phyloP scores from a whole-genome alignment of 1,284 basidiomycete genomes.

The Microbotryum intermedium region DNA sequence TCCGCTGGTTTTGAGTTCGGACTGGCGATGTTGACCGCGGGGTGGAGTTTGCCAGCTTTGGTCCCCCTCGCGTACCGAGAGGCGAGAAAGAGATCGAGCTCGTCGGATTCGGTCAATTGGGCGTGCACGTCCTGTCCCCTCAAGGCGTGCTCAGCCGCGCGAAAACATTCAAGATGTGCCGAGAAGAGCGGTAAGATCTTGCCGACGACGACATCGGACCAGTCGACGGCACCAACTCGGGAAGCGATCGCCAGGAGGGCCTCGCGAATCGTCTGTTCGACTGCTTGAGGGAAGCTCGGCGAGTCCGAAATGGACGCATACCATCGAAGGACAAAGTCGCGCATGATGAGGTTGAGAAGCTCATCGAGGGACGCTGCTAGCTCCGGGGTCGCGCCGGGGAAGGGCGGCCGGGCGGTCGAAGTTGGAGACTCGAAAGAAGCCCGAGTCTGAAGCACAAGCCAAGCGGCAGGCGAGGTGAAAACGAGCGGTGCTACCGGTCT shows the following conservation, averaged over 20 bases:
- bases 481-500: slow-evolving; percentile 6
- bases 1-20: slow-evolving; percentile 81
- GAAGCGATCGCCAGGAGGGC: slow-evolving; percentile 53
- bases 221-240: slow-evolving; percentile 56
- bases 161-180: slow-evolving; percentile 77
- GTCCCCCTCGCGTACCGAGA: slow-evolving; percentile 53
- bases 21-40: slow-evolving; percentile 71
- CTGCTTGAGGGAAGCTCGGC: slow-evolving; percentile 74
- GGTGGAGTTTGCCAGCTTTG: slow-evolving; percentile 50
- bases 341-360: slow-evolving; percentile 65
- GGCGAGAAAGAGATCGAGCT: slow-evolving; percentile 72
- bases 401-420: slow-evolving; percentile 35
- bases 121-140: slow-evolving; percentile 66
- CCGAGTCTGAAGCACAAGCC: slow-evolving; percentile 74
- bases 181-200: slow-evolving; percentile 79
- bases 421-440: slow-evolving; percentile 58
- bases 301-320: slow-evolving; percentile 74
- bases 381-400: slow-evolving; percentile 48
- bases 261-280: slow-evolving; percentile 64
- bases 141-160: slow-evolving; percentile 69
- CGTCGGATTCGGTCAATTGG: slow-evolving; percentile 70
- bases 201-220: slow-evolving; percentile 68
- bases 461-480: slow-evolving; percentile 82
- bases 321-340: slow-evolving; percentile 78
- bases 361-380: slow-evolving; percentile 63